phyloP scores from a whole-genome alignment of 768 basidiomycete species.

The Suillus alpinus region DNA sequence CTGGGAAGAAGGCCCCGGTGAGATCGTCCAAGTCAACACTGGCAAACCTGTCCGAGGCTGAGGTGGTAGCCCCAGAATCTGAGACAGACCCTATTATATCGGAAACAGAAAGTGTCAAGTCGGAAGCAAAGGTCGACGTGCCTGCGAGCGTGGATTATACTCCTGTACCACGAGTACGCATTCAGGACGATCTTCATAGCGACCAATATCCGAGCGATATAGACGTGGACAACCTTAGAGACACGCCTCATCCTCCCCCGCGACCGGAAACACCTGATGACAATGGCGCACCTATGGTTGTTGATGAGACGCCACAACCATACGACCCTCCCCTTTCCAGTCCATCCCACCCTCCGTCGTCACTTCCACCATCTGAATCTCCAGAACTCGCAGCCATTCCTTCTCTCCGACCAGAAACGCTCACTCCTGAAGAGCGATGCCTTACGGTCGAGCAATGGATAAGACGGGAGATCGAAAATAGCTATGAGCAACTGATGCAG shows the following conservation, averaged over 20 bases:
- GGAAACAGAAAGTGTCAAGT: not conserved
- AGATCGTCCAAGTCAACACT: not conserved
- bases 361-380: constrained; percentile 12
- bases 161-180: not conserved
- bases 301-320: not conserved
- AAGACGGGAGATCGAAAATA: constrained; percentile 65
- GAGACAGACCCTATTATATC: not conserved
- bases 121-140: not conserved
- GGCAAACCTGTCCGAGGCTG: not conserved
- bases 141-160: not conserved
- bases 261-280: not conserved
- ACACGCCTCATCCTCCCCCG: not conserved
- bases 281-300: not conserved
- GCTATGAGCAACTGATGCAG: constrained; percentile 56
- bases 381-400: constrained; percentile 7
- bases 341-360: not conserved
- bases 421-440: constrained; percentile 49
- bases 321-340: not conserved
- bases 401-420: constrained; percentile 16
- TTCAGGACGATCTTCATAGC: not conserved
- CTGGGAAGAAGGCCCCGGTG: not conserved
- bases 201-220: not conserved
- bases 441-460: constrained; percentile 89
- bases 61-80: not conserved
- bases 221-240: not conserved